Percentiles rank a stretch among this genome's conserved stretches.
These are phyloP conservation scores for Coelastrella sp. DNA, from an alignment of 139 green algal species.

Conservation along the genomic window DNA sequence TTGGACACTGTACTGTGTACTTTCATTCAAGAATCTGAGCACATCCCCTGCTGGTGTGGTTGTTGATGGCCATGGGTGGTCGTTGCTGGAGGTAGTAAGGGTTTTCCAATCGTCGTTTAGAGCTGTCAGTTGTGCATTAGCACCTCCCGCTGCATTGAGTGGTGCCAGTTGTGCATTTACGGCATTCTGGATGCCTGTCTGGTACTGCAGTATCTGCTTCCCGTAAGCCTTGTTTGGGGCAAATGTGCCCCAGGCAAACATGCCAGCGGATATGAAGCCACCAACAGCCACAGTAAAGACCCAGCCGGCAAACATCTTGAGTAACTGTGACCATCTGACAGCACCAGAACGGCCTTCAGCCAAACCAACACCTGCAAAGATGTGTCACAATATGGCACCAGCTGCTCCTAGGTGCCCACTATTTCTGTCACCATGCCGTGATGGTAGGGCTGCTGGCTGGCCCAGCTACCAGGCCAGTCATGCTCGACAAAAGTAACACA, in stretches of 20 bases:
- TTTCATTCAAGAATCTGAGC: neutral
- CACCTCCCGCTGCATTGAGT: neutral
- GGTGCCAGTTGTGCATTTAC: conserved; percentile 5
- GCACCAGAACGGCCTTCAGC: conserved; percentile 56
- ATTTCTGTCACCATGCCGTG: no score
- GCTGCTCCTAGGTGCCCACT: no score
- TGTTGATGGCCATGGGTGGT: conserved; percentile 16
- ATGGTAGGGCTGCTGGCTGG: no score
- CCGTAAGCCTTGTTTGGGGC: conserved; percentile 25
- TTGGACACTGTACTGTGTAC: neutral
- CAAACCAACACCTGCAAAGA: conserved; percentile 59
- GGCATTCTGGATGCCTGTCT: neutral
- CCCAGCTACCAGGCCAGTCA: no score
- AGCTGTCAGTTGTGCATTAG: neutral
- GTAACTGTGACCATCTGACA: conserved; percentile 38
- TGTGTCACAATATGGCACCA: neutral
- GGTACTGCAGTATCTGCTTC: conserved; percentile 24
- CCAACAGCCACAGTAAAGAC: conserved; percentile 31
- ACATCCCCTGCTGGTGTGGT: neutral
- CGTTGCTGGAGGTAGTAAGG: neutral
- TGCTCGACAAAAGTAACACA: no score
- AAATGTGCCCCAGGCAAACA: conserved; percentile 41
- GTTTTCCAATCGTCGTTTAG: neutral
- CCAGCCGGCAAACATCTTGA: conserved; percentile 45
- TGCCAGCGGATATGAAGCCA: conserved; percentile 24